These are phyloP conservation scores for Isatis lusitanica DNA, from an alignment of 441 rosid genomes.

Conservation along the genomic window DNA sequence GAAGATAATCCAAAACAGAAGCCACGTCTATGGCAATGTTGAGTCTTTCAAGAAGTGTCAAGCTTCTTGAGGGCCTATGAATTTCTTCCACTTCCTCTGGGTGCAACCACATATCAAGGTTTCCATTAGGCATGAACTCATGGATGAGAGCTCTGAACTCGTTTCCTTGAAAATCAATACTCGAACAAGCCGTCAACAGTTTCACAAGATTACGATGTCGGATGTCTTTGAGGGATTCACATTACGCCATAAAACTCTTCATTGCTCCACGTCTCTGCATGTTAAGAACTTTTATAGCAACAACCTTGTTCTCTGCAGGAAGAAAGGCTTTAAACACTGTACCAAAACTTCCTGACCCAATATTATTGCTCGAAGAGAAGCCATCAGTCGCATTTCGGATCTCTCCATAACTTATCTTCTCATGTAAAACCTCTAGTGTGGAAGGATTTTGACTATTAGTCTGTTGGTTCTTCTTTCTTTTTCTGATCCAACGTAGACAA, in stretches of 20 bases:
- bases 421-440: background rate
- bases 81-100: slow-evolving; percentile 13
- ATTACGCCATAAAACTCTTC: slow-evolving; percentile 29
- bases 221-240: slow-evolving; percentile 19
- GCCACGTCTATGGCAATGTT: slow-evolving; percentile 8
- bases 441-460: background rate
- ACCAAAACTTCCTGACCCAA: slow-evolving; percentile 31
- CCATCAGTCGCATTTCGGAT: slow-evolving; percentile 1
- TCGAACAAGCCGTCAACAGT: slow-evolving; percentile 18
- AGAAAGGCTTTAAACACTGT: slow-evolving; percentile 17
- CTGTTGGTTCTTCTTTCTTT: slow-evolving; percentile 3
- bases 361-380: background rate
- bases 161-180: slow-evolving; percentile 22
- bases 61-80: slow-evolving; percentile 9
- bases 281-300: slow-evolving; percentile 20
- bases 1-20: slow-evolving; percentile 23
- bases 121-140: slow-evolving; percentile 22
- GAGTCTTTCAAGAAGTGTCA: slow-evolving; percentile 19
- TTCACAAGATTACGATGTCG: slow-evolving; percentile 27
- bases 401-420: slow-evolving; percentile 19
- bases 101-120: slow-evolving; percentile 19
- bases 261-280: slow-evolving; percentile 6
- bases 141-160: slow-evolving; percentile 23
- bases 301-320: background rate
- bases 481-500: background rate